A percentile compares a stretch with the other conserved stretches of the same genome.
Conservation (phyloP, 192 early-diverging fungal genomes). For the Dissophora globulifera region DNA sequence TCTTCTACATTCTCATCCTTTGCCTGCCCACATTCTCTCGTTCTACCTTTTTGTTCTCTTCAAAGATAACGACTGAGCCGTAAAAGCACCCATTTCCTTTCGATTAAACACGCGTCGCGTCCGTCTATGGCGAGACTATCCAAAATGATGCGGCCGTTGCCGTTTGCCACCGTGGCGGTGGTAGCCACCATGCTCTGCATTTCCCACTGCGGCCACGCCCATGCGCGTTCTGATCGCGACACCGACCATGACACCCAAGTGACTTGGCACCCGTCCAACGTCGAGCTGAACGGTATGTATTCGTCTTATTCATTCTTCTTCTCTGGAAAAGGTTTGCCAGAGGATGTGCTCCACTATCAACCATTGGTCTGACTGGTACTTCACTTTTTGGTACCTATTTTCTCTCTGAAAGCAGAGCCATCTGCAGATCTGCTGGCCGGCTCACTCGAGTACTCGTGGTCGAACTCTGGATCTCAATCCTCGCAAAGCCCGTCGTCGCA, state of each 20-base stretch:
- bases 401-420: not conserved
- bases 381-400: too few species aligned
- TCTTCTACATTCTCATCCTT: too few species aligned
- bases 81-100: too few species aligned
- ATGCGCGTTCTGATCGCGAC: not conserved
- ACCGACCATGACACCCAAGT: not conserved
- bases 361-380: too few species aligned
- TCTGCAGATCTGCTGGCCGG: slow-evolving; percentile 11
- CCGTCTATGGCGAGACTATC: not conserved
- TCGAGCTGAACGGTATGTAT: too few species aligned
- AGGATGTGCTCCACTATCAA: too few species aligned
- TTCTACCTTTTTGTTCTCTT: too few species aligned
- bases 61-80: too few species aligned
- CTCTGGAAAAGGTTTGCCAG: too few species aligned
- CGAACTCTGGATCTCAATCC: not conserved
- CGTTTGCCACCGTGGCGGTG: not conserved
- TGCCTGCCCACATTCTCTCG: too few species aligned
- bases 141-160: not conserved
- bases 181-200: not conserved
- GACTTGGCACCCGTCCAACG: not conserved
- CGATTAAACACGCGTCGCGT: too few species aligned
- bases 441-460: slow-evolving; percentile 26
- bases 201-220: not conserved
- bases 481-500: not conserved
- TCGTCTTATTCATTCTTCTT: too few species aligned